phyloP scores from a whole-genome alignment of 208 protist genomes.

The Trichomonas tenax region DNA sequence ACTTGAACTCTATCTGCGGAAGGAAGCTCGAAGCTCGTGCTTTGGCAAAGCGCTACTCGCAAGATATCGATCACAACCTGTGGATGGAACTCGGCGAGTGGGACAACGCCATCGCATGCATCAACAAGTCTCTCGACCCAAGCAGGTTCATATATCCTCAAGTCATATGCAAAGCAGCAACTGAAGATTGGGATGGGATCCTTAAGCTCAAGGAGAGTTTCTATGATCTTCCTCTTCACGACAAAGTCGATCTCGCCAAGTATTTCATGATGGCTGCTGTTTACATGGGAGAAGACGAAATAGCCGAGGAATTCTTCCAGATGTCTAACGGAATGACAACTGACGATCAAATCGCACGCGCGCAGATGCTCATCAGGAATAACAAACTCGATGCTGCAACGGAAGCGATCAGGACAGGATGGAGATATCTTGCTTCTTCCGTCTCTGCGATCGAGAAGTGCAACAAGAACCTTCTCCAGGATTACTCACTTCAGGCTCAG shows the following conservation, averaged over 20 bases:
- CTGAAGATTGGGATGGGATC: slow-evolving; percentile 15
- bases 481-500: background rate
- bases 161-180: slow-evolving; percentile 1
- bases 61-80: background rate
- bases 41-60: background rate
- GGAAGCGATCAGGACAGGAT: background rate
- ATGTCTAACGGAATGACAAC: background rate
- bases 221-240: background rate
- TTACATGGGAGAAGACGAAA: background rate
- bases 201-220: background rate
- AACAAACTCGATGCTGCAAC: background rate
- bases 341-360: background rate
- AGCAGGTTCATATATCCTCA: background rate
- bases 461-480: background rate
- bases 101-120: background rate
- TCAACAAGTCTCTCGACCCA: background rate
- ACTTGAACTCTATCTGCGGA: background rate
- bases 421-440: background rate
- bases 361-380: background rate
- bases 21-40: background rate
- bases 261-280: slow-evolving; percentile 17
- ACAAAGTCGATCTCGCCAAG: background rate
- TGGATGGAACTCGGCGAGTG: slow-evolving; percentile 2
- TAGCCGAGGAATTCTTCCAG: background rate
- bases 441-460: background rate